Evolutionary conservation across 169 alveolate species (phyloP).

Genomic region (Cryptosporidium bovis): DNA sequence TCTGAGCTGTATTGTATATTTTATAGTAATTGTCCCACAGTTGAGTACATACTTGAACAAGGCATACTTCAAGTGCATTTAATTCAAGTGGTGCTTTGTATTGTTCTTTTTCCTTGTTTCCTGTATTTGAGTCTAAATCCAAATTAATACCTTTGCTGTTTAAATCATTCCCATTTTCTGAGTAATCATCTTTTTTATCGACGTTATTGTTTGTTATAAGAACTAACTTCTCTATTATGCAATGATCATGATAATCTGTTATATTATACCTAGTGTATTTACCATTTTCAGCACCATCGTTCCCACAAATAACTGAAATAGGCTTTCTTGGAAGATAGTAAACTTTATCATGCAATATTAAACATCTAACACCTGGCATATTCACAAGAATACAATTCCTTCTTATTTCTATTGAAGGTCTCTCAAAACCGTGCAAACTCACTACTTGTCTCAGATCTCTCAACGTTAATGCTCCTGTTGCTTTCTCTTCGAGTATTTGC

Average conservation of each 20-base stretch:
- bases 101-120: not conserved
- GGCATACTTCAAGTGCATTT: constrained; percentile 78
- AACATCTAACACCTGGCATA: constrained; percentile 75
- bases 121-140: not conserved
- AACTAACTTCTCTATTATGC: constrained; percentile 29
- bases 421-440: constrained; percentile 61
- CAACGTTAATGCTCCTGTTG: constrained; percentile 57
- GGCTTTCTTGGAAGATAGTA: constrained; percentile 53
- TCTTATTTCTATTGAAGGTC: constrained; percentile 74
- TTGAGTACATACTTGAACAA: constrained; percentile 79
- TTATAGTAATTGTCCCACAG: constrained; percentile 78
- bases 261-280: not conserved
- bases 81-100: constrained; percentile 76
- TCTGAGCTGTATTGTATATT: constrained; percentile 78
- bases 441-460: constrained; percentile 73
- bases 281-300: not conserved
- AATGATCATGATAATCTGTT: constrained; percentile 13
- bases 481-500: constrained; percentile 61
- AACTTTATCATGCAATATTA: constrained; percentile 65
- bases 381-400: constrained; percentile 68
- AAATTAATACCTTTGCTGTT: not conserved
- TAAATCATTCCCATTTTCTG: not conserved
- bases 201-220: not conserved
- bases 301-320: not conserved
- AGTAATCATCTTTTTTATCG: not conserved